Base-by-base conservation (phyloP, 2,329 filamentous ascomycete species). In the Diaporthe sp. region DNA sequence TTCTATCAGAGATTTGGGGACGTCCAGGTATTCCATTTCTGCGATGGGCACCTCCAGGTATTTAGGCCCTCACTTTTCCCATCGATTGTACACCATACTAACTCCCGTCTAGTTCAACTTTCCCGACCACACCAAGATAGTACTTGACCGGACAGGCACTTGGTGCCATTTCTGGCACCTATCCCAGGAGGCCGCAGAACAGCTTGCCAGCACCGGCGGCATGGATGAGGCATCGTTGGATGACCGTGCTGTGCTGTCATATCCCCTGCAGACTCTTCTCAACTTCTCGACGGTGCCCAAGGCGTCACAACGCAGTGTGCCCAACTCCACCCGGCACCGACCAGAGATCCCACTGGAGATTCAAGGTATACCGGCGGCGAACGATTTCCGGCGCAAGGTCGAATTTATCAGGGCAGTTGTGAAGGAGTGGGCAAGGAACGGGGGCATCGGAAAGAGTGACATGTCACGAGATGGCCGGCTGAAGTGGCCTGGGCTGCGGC, bases 41-140 rank as follows among this genome's bases (percentile, higher is more conserved):
- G 90, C 74, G 94, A 96, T 81, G 94, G 94, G 3, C 94, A 94
- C 80, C 88, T 96, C 78, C 94, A 94, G 87, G 92, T 93, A 86
- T 79, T 85, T 34, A 17, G 9, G 3, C 3, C 9, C 3, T 37
- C 10, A 71, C 49, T 49, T 83, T 28, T 3, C 8, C 5, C 2
- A 22, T 37, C 2, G 25, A 28, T 22, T 42, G 34, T 47, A 5
- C 2, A 17, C 13, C n/a, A 5, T 49, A 25, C 57, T 76, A 22
- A 76, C 22, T 22, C 2, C 20, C 31, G 28, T 70, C 7, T 74
- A 95, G 90, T 94, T 96, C 85, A 96, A 97, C 85, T 97, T 97
- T 83, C 94, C 94, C 3, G 94, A 97, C 79, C 94, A 97, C 83
- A 96, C 94, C 76, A 97, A 97, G 85, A 90, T 97, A 73, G 93